These are phyloP conservation scores for Perkinsus marinus DNA, from an alignment of 169 alveolate species.

Conservation along the genomic window DNA sequence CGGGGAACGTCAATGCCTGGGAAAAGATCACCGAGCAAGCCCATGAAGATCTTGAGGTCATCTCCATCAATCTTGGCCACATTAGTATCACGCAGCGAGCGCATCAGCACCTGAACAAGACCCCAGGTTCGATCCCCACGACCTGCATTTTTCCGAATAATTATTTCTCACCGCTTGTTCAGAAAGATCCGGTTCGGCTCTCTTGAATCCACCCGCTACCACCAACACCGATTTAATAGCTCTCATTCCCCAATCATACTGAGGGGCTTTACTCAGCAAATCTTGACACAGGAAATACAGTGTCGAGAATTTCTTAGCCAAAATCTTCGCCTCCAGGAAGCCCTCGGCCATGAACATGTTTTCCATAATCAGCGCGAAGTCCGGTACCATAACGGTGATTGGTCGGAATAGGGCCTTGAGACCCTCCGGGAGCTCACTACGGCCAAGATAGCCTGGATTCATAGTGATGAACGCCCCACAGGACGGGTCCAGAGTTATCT, in stretches of 20 bases:
- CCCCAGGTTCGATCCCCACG: too few species aligned
- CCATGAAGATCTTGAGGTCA: slow-evolving; percentile 63
- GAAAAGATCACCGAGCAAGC: slow-evolving; percentile 72
- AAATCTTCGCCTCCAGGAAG: slow-evolving; percentile 78
- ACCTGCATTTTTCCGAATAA: too few species aligned
- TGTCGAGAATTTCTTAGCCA: slow-evolving; percentile 80
- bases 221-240: slow-evolving; percentile 84
- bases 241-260: slow-evolving; percentile 94
- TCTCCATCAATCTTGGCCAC: slow-evolving; percentile 77
- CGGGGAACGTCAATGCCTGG: slow-evolving; percentile 78
- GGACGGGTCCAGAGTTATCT: slow-evolving; percentile 75
- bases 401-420: slow-evolving; percentile 85
- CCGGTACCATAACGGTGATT: slow-evolving; percentile 88
- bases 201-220: slow-evolving; percentile 87
- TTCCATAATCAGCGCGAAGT: slow-evolving; percentile 83
- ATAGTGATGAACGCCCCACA: slow-evolving; percentile 89
- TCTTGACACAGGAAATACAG: slow-evolving; percentile 77
- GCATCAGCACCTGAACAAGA: slow-evolving; percentile 51
- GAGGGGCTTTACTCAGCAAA: slow-evolving; percentile 73
- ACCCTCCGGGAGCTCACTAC: slow-evolving; percentile 90
- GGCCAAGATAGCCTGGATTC: slow-evolving; percentile 88
- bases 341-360: slow-evolving; percentile 95
- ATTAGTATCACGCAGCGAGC: slow-evolving; percentile 80
- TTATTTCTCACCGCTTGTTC: slow-evolving; percentile 61
- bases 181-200: slow-evolving; percentile 76